A percentile compares a stretch with the other conserved stretches of the same genome.
phyloP scores from a whole-genome alignment of 169 alveolate species.

The Plasmodium sp. region DNA sequence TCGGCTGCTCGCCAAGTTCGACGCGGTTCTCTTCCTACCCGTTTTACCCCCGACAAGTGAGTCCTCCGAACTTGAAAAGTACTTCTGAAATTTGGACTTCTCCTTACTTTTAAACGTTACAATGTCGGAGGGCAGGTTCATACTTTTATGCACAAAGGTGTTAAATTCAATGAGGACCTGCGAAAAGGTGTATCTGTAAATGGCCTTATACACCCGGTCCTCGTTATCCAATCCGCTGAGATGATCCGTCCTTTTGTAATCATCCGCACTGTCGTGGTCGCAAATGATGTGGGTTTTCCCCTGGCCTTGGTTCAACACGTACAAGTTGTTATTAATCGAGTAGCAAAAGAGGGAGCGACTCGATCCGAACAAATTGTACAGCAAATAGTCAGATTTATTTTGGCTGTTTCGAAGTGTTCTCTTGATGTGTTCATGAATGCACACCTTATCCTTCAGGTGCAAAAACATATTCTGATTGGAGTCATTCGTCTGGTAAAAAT shows the following conservation, averaged over 20 bases:
- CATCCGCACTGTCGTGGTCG: conserved; percentile 37
- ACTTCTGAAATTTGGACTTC: conserved; percentile 37
- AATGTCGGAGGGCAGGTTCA: conserved; percentile 43
- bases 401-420: conserved; percentile 51
- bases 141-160: conserved; percentile 1
- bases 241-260: conserved; percentile 44
- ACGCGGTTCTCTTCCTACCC: neutral
- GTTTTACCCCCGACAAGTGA: neutral
- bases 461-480: neutral
- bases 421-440: conserved; percentile 68
- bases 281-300: conserved; percentile 13
- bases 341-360: conserved; percentile 59
- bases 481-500: conserved; percentile 70
- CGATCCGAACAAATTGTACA: conserved; percentile 53
- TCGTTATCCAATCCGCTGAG: conserved; percentile 22
- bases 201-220: conserved; percentile 49
- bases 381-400: conserved; percentile 50
- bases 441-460: conserved; percentile 48
- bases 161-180: conserved; percentile 54
- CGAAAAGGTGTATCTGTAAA: conserved; percentile 49
- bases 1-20: neutral
- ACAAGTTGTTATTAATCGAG: conserved; percentile 58
- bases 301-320: conserved; percentile 18
- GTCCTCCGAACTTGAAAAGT: conserved; percentile 36
- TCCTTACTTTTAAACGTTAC: conserved; percentile 17